Base-by-base conservation (phyloP, 2,329 filamentous ascomycete species). In the Lasiodiplodia sp. region DNA sequence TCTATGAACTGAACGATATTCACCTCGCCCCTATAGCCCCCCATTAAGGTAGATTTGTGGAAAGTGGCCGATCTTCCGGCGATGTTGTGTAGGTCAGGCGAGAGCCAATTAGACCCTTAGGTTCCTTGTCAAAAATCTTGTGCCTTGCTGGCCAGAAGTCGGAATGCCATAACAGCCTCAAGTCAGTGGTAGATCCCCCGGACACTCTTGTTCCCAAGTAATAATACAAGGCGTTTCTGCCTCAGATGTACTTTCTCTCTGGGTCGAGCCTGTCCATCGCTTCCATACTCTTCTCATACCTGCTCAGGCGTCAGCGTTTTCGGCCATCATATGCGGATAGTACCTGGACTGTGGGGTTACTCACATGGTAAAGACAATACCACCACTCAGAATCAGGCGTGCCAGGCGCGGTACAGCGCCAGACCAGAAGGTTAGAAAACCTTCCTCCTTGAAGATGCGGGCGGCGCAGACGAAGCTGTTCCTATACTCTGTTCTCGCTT, bases 211-310 rank as follows among this genome's bases (percentile, higher is more conserved):
- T 31, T 12, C 3, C 52, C 52, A 56, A 16, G 52, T 56, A 28
- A 56, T 31, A 21, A 47, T 47, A 47, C 44, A 47, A 21, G 18
- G n/a, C 18, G 4, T 12, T 31, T 10, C 6, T 2, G 8, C 14
- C 34, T 69, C 49, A 96, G 71, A 98, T 88, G 77, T 96, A 97
- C 78, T 86, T 91, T 77, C 89, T 89, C 75, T 96, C 87, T 0
- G 96, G 96, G 78, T 99, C 96, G 65, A 94, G 69, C 76, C 79
- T 85, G 75, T 93, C 88, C 84, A 99, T 89, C 69, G 94, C 75
- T 66, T 97, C 95, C 85, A 98, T 98, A 69, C 91, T 92, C 87
- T 97, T 97, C 84, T 98, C 95, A 79, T 97, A 96, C 90, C 80
- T 82, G 68, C 16, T 25, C 16, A 16, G 12, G 16, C 31, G 60